Conservation (phyloP, 306 rosid species). For the Malus sieversii region DNA sequence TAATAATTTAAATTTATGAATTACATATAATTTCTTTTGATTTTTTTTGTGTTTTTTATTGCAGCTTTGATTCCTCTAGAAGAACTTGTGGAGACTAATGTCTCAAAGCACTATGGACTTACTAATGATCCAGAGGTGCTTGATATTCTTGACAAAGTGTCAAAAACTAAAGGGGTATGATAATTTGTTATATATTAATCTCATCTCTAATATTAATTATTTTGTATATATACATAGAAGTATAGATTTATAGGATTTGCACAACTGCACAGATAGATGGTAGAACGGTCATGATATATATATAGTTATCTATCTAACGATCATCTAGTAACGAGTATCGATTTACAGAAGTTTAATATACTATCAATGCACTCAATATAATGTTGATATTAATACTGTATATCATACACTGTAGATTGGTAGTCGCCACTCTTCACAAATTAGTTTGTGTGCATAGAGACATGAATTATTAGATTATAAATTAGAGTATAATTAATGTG, state of each 20-base stretch:
- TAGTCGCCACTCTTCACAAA: neutral
- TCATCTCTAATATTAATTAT: neutral
- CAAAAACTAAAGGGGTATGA: constrained; percentile 49
- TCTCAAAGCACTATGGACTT: constrained; percentile 71
- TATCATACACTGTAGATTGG: neutral
- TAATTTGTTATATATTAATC: neutral
- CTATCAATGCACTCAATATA: no score
- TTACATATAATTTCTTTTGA: neutral
- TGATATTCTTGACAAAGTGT: constrained; percentile 43
- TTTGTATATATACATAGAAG: neutral
- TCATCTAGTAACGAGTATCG: no score
- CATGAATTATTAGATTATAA: neutral
- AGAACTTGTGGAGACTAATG: constrained; percentile 55
- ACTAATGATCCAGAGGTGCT: constrained; percentile 49
- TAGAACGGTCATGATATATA: no score
- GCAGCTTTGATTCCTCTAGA: constrained; percentile 77
- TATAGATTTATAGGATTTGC: neutral
- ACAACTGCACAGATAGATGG: no score
- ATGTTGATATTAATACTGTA: neutral
- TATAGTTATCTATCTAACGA: neutral
- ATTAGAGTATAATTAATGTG: neutral
- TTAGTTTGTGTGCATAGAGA: neutral
- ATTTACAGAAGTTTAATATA: neutral
- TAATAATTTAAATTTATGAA: neutral
- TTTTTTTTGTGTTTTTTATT: neutral